Evolutionary conservation across 495 filamentous ascomycete genomes (phyloP).

Genomic region (Lichina pygmaea): DNA sequence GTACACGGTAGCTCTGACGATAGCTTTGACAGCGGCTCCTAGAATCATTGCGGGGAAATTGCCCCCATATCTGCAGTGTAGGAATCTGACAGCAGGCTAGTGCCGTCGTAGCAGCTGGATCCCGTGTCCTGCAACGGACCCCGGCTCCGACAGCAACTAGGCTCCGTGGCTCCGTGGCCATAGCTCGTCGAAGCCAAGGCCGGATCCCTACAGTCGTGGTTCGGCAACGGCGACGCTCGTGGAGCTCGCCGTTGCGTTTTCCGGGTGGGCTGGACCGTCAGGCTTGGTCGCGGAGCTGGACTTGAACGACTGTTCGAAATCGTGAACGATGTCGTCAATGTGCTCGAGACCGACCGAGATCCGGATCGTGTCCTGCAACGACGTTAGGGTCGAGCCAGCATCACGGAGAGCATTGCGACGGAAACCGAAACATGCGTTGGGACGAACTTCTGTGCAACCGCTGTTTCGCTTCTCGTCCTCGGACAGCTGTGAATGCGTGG

Average conservation of each 20-base stretch:
- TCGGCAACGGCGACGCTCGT: conserved; percentile 10
- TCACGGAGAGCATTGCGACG: not conserved
- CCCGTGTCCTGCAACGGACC: too few species aligned
- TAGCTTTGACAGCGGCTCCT: too few species aligned
- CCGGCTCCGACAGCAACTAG: too few species aligned
- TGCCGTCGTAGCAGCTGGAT: too few species aligned
- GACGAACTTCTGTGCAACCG: conserved; percentile 48
- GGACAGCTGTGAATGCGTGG: conserved; percentile 80
- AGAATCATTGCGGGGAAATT: too few species aligned
- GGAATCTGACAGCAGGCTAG: too few species aligned
- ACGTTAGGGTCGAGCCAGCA: not conserved
- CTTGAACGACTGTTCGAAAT: conserved; percentile 81
- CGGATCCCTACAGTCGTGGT: conserved; percentile 3
- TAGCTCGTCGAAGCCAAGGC: too few species aligned
- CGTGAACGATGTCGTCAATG: conserved; percentile 92
- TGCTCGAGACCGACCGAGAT: conserved; percentile 95
- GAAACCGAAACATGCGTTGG: not conserved
- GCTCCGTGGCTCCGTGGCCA: too few species aligned
- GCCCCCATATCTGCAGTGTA: too few species aligned
- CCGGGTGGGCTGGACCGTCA: conserved; percentile 4
- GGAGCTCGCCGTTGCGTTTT: conserved; percentile 11
- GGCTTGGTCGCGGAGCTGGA: conserved; percentile 17
- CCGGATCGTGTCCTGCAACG: conserved; percentile 50
- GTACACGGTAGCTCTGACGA: too few species aligned
- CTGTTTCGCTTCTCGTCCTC: conserved; percentile 60